A percentile compares a stretch with the other conserved stretches of the same genome.
These are phyloP conservation scores for Daedaleopsis nitida DNA, from an alignment of 768 basidiomycete genomes.

Conservation along the genomic window DNA sequence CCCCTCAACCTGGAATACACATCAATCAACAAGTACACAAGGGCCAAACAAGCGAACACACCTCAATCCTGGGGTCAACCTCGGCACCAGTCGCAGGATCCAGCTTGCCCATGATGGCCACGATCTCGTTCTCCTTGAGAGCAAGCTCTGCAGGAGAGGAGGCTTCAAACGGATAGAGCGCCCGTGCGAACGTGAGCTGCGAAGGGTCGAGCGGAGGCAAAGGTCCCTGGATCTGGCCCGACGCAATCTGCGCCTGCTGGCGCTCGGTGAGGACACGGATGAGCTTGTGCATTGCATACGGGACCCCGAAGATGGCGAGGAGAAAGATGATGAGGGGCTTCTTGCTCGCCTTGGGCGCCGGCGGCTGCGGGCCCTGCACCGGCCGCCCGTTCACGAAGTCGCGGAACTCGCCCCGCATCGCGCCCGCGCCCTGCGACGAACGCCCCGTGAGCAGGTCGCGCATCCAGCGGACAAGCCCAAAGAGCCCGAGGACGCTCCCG, in stretches of 20 bases:
- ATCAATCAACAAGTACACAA: neutral
- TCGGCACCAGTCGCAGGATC: conserved; percentile 69
- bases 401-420: conserved; percentile 67
- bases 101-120: conserved; percentile 84
- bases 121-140: conserved; percentile 88
- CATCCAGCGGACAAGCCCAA: conserved; percentile 88
- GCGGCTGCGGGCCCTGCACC: conserved; percentile 42
- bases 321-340: conserved; percentile 95
- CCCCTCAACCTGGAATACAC: conserved; percentile 35
- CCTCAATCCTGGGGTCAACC: conserved; percentile 63
- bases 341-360: conserved; percentile 67
- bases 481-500: conserved; percentile 90
- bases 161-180: conserved; percentile 76
- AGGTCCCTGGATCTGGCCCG: conserved; percentile 38
- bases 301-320: conserved; percentile 89
- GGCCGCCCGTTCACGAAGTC: conserved; percentile 73
- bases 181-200: conserved; percentile 80
- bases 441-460: conserved; percentile 59
- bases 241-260: conserved; percentile 40
- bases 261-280: conserved; percentile 75
- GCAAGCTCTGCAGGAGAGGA: conserved; percentile 76
- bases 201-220: conserved; percentile 76
- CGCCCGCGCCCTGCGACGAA: conserved; percentile 36
- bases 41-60: conserved; percentile 28
- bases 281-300: conserved; percentile 90